Base-by-base conservation (phyloP, 2,329 filamentous ascomycete genomes). In the Colletotrichum cordylinicola region DNA sequence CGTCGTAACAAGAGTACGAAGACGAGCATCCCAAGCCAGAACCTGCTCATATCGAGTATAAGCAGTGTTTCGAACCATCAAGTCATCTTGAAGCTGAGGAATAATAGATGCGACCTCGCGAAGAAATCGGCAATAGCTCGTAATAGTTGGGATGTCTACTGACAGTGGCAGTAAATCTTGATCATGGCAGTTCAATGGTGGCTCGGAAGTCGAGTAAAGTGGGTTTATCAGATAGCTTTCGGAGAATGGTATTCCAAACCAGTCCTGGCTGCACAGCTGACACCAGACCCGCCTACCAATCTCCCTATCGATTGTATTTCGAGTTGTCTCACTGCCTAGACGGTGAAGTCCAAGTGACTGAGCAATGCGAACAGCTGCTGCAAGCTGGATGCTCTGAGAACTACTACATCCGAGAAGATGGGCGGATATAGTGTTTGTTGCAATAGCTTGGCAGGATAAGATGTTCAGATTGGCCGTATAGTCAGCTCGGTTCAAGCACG, bases 321-420 rank as follows among this genome's bases (percentile, higher is more conserved):
- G 77, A n/a, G 77, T 65, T 8, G 78, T 62, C 6, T 81, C 79
- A 8, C 80, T 70, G 1, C 78, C 79, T 3, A 88, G 80, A 29
- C 83, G 81, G 69, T 90, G 87, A 5, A 90, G 80, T 0, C 86
- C 87, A 0, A 90, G 81, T 1, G 85, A 85, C 78, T 88, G 87
- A 4, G 87, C 87, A 58, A 90, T 88, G 9, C 87, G 83, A 8
- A 86, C 80, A 4, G 85, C 87, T 1, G 86, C 84, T 4, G 85
- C 86, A 10, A 89, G 82, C 24, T 87, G 82, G 2, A 88, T 85
- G 6, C 84, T 85, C 74, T 88, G 87, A 56, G 85, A 86, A 76
- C 88, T 88, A 8, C 87, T 87, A 29, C 85, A 86, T 2, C 88
- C 88, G 2, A 89, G 82, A 18, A 88, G 80, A 79, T 90, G 88